Percentiles rank a stretch among this genome's conserved stretches.
Evolutionary conservation across 306 rosid genomes (phyloP).

Genomic region (Lathyrus sativus): DNA sequence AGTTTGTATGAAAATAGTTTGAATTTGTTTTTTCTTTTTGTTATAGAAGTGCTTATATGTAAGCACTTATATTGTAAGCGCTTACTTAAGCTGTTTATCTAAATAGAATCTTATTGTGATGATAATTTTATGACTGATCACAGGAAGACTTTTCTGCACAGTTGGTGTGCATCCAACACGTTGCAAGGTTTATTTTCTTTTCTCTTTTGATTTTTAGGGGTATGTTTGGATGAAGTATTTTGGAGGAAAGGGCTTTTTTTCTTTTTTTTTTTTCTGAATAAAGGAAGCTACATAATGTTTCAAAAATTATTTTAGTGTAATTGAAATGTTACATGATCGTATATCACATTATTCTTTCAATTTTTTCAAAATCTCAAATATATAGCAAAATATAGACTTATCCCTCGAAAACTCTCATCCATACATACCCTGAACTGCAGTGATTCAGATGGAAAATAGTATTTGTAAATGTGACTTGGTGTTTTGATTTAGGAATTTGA

Average conservation of each 20-base stretch:
- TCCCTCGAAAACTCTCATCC: no score
- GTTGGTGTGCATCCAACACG: constrained; percentile 98
- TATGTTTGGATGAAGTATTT: no score
- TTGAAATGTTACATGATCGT: no score
- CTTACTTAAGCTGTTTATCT: background rate
- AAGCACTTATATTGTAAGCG: background rate
- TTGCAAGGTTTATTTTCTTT: constrained; percentile 73
- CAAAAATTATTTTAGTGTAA: no score
- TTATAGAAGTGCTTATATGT: background rate
- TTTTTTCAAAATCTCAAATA: no score
- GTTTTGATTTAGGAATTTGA: constrained; percentile 73
- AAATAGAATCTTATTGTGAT: background rate
- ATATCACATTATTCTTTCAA: no score
- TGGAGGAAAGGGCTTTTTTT: no score
- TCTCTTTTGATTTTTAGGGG: constrained; percentile 22
- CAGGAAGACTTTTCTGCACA: constrained; percentile 91
- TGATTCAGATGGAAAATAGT: constrained; percentile 32
- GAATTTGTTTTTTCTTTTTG: background rate
- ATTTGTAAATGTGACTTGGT: constrained; percentile 40
- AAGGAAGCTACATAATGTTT: no score
- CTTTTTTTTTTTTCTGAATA: no score
- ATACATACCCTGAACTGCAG: background rate
- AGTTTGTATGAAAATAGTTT: background rate
- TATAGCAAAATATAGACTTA: no score
- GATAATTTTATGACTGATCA: constrained; percentile 11